A percentile compares a stretch with the other conserved stretches of the same genome.
Conservation (phyloP, 2,329 filamentous ascomycete species). For the Mariannaea elegans region DNA sequence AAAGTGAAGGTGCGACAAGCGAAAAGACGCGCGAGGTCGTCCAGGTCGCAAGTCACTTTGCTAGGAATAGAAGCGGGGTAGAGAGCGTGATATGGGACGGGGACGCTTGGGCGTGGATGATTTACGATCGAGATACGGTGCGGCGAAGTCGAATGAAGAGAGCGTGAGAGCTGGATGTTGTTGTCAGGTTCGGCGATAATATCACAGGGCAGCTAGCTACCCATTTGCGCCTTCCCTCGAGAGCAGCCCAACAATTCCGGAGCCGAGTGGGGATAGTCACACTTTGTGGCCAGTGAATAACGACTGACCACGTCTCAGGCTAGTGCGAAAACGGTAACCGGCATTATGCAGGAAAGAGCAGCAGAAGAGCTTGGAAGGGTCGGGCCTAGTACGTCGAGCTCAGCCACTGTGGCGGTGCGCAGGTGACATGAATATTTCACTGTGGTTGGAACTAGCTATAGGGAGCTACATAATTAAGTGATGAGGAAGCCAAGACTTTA, state of each 20-base stretch:
- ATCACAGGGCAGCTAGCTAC: slow-evolving; percentile 34
- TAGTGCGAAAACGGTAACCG: slow-evolving; percentile 7
- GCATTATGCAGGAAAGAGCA: background rate
- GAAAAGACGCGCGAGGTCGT: slow-evolving; percentile 41
- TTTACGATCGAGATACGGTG: background rate
- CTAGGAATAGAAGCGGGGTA: background rate
- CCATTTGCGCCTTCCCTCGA: slow-evolving; percentile 33
- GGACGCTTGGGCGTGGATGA: background rate
- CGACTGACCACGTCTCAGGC: slow-evolving; percentile 17
- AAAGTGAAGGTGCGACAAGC: slow-evolving; percentile 35
- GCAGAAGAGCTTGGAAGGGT: slow-evolving; percentile 13
- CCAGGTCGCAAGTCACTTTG: slow-evolving; percentile 27
- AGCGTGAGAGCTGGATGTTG: slow-evolving; percentile 29
- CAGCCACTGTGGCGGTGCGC: slow-evolving; percentile 33
- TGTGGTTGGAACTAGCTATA: no score
- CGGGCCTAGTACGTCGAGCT: slow-evolving; percentile 10
- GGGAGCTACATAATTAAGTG: no score
- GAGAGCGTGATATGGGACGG: background rate
- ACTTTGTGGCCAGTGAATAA: slow-evolving; percentile 22
- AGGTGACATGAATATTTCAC: no score
- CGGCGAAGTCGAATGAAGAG: slow-evolving; percentile 7
- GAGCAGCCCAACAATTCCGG: slow-evolving; percentile 27
- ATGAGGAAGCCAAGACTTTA: no score
- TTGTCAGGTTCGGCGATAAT: slow-evolving; percentile 34
- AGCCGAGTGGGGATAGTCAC: slow-evolving; percentile 9